These are phyloP conservation scores for Cutaneotrichosporon cyanovorans DNA, from an alignment of 1,284 basidiomycete genomes.

Conservation along the genomic window DNA sequence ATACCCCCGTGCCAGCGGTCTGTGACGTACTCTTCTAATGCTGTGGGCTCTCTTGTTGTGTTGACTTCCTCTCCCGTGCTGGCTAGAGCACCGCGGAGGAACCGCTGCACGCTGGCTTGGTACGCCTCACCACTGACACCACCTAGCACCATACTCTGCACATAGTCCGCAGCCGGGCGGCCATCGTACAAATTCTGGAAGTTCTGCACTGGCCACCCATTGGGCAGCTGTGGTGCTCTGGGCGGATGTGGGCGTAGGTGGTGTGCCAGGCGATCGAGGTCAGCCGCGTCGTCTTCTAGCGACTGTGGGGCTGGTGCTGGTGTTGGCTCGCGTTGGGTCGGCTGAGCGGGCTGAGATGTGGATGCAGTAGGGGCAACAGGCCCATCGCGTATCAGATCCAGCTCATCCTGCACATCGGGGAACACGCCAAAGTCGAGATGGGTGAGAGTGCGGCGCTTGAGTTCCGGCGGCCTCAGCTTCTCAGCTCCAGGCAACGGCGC, in stretches of 20 bases:
- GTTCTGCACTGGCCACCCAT: conserved; percentile 8
- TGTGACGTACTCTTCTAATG: conserved; percentile 17
- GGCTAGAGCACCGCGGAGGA: conserved; percentile 36
- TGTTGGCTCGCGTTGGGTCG: too few relatives aligned
- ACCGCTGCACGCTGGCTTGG: conserved; percentile 28
- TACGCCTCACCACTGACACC: conserved; percentile 40
- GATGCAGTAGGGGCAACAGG: background rate
- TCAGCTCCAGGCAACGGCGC: conserved; percentile 21
- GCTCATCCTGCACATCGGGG: conserved; percentile 28
- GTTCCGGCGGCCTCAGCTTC: conserved; percentile 13
- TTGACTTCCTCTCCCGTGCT: conserved; percentile 1
- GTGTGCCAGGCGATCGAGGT: conserved; percentile 23
- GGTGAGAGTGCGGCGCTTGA: conserved; percentile 22
- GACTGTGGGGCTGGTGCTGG: background rate
- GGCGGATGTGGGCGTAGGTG: conserved; percentile 23
- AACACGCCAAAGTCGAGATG: conserved; percentile 29
- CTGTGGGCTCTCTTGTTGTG: background rate
- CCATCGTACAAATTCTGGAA: conserved; percentile 33
- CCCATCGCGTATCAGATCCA: background rate
- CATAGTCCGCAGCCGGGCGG: conserved; percentile 18
- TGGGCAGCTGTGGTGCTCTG: background rate
- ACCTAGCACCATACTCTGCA: conserved; percentile 28
- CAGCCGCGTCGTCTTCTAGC: conserved; percentile 7
- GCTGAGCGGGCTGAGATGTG: background rate
- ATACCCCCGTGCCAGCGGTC: conserved; percentile 25